These are phyloP conservation scores for Sugiyamaella neomexicana DNA, from an alignment of 1,139 yeast species.

Conservation along the genomic window DNA sequence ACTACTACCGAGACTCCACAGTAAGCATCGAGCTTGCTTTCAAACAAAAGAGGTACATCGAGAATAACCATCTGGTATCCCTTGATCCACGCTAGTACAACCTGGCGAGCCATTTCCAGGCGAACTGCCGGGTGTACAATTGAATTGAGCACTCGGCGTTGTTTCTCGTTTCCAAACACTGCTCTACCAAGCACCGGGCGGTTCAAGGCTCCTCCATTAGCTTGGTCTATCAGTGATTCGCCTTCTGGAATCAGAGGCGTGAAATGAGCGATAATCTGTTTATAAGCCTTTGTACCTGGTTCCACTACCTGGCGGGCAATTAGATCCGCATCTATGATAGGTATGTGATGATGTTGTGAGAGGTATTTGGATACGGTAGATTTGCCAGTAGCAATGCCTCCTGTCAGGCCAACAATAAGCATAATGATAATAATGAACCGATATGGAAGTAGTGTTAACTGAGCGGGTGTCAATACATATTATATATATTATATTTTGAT, in stretches of 20 bases:
- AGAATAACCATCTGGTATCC: conserved; percentile 60
- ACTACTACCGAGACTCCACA: conserved; percentile 78
- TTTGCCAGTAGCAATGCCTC: conserved; percentile 95
- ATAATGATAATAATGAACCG: too few relatives aligned
- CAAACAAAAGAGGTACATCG: conserved; percentile 90
- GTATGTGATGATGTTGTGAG: conserved; percentile 50
- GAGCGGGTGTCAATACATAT: too few relatives aligned
- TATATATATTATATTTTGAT: too few relatives aligned
- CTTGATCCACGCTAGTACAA: conserved; percentile 57
- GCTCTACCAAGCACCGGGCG: conserved; percentile 74
- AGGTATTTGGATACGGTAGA: conserved; percentile 78
- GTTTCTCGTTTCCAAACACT: conserved; percentile 71
- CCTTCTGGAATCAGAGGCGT: conserved; percentile 45
- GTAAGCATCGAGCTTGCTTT: conserved; percentile 64
- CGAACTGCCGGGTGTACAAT: conserved; percentile 92
- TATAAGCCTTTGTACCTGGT: conserved; percentile 75
- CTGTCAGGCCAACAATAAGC: conserved; percentile 91
- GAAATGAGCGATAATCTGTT: conserved; percentile 62
- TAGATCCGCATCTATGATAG: conserved; percentile 83
- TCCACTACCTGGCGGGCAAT: conserved; percentile 83
- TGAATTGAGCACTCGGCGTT: conserved; percentile 55
- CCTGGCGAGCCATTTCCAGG: conserved; percentile 58
- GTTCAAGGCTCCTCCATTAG: conserved; percentile 48
- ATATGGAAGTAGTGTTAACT: too few relatives aligned
- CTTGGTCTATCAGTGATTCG: conserved; percentile 12